These are phyloP conservation scores for Colletotrichum sp. DNA, from an alignment of 2,329 filamentous ascomycete species.

Conservation along the genomic window DNA sequence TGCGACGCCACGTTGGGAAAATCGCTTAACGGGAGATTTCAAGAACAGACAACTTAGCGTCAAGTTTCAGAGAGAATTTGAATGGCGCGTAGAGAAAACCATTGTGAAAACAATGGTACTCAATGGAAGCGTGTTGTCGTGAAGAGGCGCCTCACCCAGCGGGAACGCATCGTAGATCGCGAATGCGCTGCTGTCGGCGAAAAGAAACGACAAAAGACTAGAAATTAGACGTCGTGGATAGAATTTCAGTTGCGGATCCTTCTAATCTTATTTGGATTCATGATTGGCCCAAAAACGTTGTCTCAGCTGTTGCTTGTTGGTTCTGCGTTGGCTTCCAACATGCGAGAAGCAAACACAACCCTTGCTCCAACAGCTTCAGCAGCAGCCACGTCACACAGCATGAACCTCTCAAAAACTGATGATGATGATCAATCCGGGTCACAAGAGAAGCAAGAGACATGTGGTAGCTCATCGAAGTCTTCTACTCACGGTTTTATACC, in stretches of 20 bases:
- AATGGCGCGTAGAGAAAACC: rapidly evolving
- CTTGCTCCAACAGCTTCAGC: background rate
- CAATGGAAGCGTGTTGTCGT: background rate
- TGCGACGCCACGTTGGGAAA: too few relatives aligned
- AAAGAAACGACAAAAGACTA: background rate
- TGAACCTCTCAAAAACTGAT: background rate
- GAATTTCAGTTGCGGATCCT: background rate
- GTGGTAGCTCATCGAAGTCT: background rate
- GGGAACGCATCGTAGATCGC: background rate
- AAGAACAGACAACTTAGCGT: too few relatives aligned
- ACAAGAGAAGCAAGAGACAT: rapidly evolving
- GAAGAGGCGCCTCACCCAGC: background rate
- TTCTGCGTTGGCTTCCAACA: background rate
- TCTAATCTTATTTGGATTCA: background rate
- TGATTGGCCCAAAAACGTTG: background rate
- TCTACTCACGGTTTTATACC: rapidly evolving
- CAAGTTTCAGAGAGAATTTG: background rate
- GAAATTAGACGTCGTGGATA: background rate
- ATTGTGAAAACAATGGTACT: background rate
- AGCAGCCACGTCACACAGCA: background rate
- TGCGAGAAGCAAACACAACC: background rate
- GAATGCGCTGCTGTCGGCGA: background rate
- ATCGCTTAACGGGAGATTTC: too few relatives aligned
- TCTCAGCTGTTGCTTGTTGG: background rate
- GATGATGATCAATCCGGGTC: background rate